phyloP scores from a whole-genome alignment of 768 basidiomycete species.

The Sutorius australiensis region DNA sequence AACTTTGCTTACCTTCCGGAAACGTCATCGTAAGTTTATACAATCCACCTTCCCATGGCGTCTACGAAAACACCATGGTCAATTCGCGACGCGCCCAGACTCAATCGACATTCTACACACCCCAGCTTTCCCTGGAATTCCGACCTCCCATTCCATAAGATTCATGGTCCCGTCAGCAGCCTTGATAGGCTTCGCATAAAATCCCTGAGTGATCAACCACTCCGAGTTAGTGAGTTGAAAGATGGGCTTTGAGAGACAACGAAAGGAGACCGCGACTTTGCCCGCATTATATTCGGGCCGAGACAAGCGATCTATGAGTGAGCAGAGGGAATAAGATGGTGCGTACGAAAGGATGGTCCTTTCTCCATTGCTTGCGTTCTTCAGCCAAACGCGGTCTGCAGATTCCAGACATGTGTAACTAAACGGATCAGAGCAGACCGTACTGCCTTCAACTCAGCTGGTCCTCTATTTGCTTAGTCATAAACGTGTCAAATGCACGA shows the following conservation, averaged over 20 bases:
- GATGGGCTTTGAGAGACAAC: neutral
- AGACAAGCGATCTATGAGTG: constrained; percentile 1
- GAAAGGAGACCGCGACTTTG: neutral
- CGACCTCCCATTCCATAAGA: constrained; percentile 97
- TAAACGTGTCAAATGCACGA: neutral
- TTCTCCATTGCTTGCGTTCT: constrained; percentile 98
- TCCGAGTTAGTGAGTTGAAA: constrained; percentile 3
- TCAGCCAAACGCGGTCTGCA: constrained; percentile 91
- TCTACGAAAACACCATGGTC: constrained; percentile 47
- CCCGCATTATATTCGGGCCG: neutral
- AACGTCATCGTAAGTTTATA: constrained; percentile 93
- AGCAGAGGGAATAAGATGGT: neutral
- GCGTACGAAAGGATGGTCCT: constrained; percentile 97
- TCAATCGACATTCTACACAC: constrained; percentile 46
- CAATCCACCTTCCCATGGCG: constrained; percentile 94
- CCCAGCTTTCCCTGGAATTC: constrained; percentile 88
- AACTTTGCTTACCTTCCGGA: constrained; percentile 72
- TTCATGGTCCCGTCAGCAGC: constrained; percentile 91
- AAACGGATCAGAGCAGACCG: constrained; percentile 1
- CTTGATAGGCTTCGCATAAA: constrained; percentile 93
- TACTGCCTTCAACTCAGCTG: neutral
- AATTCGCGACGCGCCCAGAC: constrained; percentile 8
- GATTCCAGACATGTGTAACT: constrained; percentile 69
- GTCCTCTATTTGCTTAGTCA: constrained; percentile 19
- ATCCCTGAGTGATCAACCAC: constrained; percentile 58